A percentile compares a stretch with the other conserved stretches of the same genome.
phyloP scores from a whole-genome alignment of 2,329 filamentous ascomycete genomes.

The Paraconiothyrium sp. region DNA sequence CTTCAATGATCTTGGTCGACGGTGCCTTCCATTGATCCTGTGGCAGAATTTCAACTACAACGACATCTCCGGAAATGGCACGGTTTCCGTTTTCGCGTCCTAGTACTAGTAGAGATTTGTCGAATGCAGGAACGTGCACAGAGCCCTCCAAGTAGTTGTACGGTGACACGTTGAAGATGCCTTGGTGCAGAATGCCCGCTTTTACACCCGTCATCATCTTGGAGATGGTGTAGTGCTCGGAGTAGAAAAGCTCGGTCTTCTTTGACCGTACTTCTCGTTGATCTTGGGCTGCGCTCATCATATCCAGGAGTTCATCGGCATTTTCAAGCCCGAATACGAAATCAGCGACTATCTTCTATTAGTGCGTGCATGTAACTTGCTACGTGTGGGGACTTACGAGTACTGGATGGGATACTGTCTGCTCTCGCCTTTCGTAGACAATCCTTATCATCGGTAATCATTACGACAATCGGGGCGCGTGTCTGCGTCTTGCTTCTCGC shows the following conservation, averaged over 20 bases:
- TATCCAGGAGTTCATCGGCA: constrained; percentile 85
- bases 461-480: constrained; percentile 79
- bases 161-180: constrained; percentile 92
- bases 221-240: constrained; percentile 88
- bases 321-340: constrained; percentile 89
- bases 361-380: constrained; percentile 13
- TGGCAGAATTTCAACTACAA: constrained; percentile 91
- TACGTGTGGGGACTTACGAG: constrained; percentile 46
- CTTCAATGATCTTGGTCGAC: constrained; percentile 94
- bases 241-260: constrained; percentile 79
- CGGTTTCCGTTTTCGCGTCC: constrained; percentile 97
- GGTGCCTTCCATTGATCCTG: constrained; percentile 97
- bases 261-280: constrained; percentile 70
- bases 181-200: constrained; percentile 88
- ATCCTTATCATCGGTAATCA: constrained; percentile 92
- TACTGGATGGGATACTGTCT: constrained; percentile 76
- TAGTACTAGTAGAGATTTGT: constrained; percentile 85
- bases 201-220: constrained; percentile 95
- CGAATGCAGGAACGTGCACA: constrained; percentile 88
- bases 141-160: constrained; percentile 98
- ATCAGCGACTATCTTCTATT: constrained; percentile 57
- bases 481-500: constrained; percentile 59
- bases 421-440: constrained; percentile 83
- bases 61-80: constrained; percentile 88
- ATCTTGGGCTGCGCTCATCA: constrained; percentile 85